Base-by-base conservation (phyloP, 495 filamentous ascomycete species). In the Cenococcum geophilum region DNA sequence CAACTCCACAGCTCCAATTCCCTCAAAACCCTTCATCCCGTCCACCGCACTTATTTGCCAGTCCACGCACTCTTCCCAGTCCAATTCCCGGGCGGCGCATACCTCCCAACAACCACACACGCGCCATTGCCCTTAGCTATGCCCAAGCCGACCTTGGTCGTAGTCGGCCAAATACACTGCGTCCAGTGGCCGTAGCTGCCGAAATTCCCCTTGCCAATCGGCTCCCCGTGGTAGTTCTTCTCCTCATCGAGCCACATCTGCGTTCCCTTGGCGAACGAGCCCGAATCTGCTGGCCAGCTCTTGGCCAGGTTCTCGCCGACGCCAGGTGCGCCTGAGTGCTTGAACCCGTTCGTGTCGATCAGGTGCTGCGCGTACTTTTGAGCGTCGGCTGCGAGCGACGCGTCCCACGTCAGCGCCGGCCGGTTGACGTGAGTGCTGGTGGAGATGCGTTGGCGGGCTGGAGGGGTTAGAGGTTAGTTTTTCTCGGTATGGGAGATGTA, bases 71-170 rank as follows among this genome's bases (percentile, higher is more conserved):
- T 52, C 21, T 23, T 52, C 21, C 49, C 49, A 6, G 14, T 27
- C 20, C 21, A 25, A 27, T 52, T 52, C 49, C 49, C 49, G 1
- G 49, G 49, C 49, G 14, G 18, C 21, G 21, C 14, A 52, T 52
- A 52, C 49, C 49, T 52, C 20, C 20, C 49, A 16, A 52, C 49
- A 25, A 52, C 49, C 5, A 52, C 49, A 52, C 49, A 52, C 12
- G 16, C 23, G 4, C 23, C 49, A 52, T 23, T 52, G 6, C 49
- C 49, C 49, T 20, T 52, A 16, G 49, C 49, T 10, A 27, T 10
- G 6, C 49, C 49, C 49, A 52, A 0, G 5, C 49, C 49, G 3
- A 52, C 49, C 49, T 32, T 23, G n/a, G 49, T 52, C 21, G 49
- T 52, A 4, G 20, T 27, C 14, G 49, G 49, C 49, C 49, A 52